Conservation (phyloP, 202 grass and related monocot genomes). For the Carex arenaria region DNA sequence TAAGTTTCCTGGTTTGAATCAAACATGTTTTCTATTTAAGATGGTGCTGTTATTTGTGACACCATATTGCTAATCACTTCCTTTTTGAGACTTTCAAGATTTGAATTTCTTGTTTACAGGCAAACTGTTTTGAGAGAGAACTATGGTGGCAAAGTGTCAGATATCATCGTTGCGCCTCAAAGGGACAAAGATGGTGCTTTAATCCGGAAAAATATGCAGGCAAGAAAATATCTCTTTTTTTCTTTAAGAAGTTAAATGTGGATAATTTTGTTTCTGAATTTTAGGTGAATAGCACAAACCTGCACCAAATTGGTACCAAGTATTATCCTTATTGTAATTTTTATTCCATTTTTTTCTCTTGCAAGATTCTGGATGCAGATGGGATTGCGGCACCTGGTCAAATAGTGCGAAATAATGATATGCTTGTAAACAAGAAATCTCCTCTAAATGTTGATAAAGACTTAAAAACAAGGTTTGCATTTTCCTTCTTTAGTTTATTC, state of each 20-base stretch:
- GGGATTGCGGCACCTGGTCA: constrained; percentile 83
- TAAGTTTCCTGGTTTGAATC: not conserved
- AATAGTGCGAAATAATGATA: constrained; percentile 92
- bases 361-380: constrained; percentile 79
- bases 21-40: not conserved
- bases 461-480: constrained; percentile 35
- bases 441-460: constrained; percentile 26
- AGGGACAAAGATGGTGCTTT: constrained; percentile 43
- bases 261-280: constrained; percentile 5
- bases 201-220: constrained; percentile 63
- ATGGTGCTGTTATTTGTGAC: not conserved
- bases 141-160: constrained; percentile 39
- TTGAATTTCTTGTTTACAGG: constrained; percentile 34
- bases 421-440: constrained; percentile 76
- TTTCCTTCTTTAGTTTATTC: not conserved
- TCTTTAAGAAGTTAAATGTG: not conserved
- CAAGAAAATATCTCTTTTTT: constrained; percentile 25
- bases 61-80: not conserved
- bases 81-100: constrained; percentile 5
- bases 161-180: constrained; percentile 58
- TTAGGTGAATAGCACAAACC: not conserved
- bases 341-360: constrained; percentile 20
- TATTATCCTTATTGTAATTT: not conserved
- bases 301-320: not conserved
- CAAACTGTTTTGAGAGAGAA: constrained; percentile 63